Base-by-base conservation (phyloP, 345 rosid genomes). In the Raphanus sativus region DNA sequence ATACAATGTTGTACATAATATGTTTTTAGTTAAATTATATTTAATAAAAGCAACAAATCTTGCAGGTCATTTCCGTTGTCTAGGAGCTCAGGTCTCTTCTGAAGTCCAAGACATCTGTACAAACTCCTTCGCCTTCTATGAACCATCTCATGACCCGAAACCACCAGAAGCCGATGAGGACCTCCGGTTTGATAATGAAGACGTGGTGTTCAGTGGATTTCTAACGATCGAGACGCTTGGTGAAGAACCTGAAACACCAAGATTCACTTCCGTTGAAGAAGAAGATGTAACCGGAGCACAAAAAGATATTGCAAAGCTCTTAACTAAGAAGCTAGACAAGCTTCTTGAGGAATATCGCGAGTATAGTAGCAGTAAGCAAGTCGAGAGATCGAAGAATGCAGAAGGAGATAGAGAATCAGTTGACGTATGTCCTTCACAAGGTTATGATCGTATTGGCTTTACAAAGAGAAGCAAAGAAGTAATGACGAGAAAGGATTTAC, bases 21-120 rank as follows among this genome's bases (percentile, higher is more conserved):
- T 15, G 4, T 15, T 60, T 6, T 76, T 34, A 24, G 42, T 55
- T 33, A 45, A 21, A 42, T 29, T 45, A 21, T 28, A 8, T 28
- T 26, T 5, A 0, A 16, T 24, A 24, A 21, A 54, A 54, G 0
- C 36, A 21, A 30, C 4, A 42, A 15, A 71, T 50, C 17, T 62
- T 60, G 36, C 56, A 73, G 81, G 81, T 65, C 11, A 8, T 67
- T 59, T 72, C 1, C 28, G 64, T 72, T 60, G 73, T 60, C 45
- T 73, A 16, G 36, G 65, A 62, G 69, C 77, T 67, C 69, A 36
- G 15, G 34, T 62, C 16, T 28, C 30, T n/a, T 15, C 65, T 70
- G 8, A 78, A 4, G 81, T 67, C 48, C 73, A 78, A 78, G 74
- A 78, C 59, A 61, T 73, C 65, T 77, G 81, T 8, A 78, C 77